Base-by-base conservation (phyloP, 2,329 filamentous ascomycete species). In the Coniochaeta prunicola region DNA sequence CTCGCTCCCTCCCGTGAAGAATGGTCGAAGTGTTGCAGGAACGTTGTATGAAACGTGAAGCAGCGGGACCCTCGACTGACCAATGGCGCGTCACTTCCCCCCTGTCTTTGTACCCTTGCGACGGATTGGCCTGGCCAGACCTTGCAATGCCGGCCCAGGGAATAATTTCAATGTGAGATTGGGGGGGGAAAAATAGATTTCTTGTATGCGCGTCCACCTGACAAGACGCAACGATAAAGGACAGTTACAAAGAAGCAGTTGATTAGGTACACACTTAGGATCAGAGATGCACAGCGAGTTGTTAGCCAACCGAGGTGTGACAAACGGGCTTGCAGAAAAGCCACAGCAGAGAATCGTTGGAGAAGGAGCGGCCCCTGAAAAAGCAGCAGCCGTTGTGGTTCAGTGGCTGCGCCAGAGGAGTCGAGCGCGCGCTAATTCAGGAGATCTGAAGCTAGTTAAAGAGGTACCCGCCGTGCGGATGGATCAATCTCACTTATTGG, bases 341-440 rank as follows among this genome's bases (percentile, higher is more conserved):
- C 45, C 45, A 50, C 45, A 50, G 24, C 45, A 21, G 26, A 30
- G 19, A 33, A 38, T 50, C 45, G 45, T 50, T n/a, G n/a, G n/a
- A n/a, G n/a, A n/a, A n/a, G 45, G 45, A 50, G 45, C 45, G 45
- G 45, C 45, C 45, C 45, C 45, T 50, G 45, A 50, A 30, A 50
- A 50, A n/a, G n/a, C n/a, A n/a, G n/a, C n/a, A n/a, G n/a, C 6
- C 24, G 45, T 8, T 26, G 5, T n/a, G 17, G 21, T 28, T 30
- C 45, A 30, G 45, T 50, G 45, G 45, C 45, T 50, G 45, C 24
- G 21, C 26, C 45, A 30, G 45, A 15, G 45, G 10, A 15, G 45
- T 50, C 24, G 45, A 50, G 45, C 45, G 45, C 45, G 45, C 45
- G 45, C 45, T 50, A 50, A 50, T n/a, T 50, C 45, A 50, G 45